Base-by-base conservation (phyloP, 148 eudicot species). In the Suaeda aralocaspica region DNA sequence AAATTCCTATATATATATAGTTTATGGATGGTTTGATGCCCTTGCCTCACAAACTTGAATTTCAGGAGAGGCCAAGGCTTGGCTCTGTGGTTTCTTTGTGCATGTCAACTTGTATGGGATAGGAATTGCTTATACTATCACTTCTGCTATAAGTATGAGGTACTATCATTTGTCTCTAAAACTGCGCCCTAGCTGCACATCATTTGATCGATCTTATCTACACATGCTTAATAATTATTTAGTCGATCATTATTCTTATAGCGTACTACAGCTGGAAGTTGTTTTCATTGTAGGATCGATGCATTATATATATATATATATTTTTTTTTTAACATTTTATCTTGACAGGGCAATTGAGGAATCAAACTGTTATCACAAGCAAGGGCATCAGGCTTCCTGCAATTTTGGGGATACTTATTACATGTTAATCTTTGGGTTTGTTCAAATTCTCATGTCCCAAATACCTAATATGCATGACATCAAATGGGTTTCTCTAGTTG, bases 401-500 rank as follows among this genome's bases (percentile, higher is more conserved):
- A 53, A 70, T 26, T 85, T 79, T 64, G 76, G 74, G 22, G 70
- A 66, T 74, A 78, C 82, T 53, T 56, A 61, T 57, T 88, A 82
- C 75, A 92, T 92, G 85, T 72, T 85, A 53, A 59, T 88, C 62
- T 90, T 92, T 69, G 98, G 98, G 60, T 51, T 80, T 26, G 39
- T 88, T 68, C 88, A 92, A 83, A 25, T 80, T 44, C n/a, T 88
- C 15, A 79, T 78, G 74, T 92, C 96, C 46, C 98, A 90, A 62
- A 88, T 90, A 74, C 96, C 98, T 49, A 70, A 85, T 68, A 88
- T 92, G 74, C 88, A 72, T 10, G 76, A 85, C 59, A 85, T 79
- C n/a, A 73, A 81, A 67, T 92, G 96, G 96, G 83, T 92, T 42
- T 92, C 98, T 6, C 44, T 85, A 57, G 76, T 88, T 6, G 89